Conservation (phyloP, 352 stramenopile species). For the Plasmopara muralis region DNA sequence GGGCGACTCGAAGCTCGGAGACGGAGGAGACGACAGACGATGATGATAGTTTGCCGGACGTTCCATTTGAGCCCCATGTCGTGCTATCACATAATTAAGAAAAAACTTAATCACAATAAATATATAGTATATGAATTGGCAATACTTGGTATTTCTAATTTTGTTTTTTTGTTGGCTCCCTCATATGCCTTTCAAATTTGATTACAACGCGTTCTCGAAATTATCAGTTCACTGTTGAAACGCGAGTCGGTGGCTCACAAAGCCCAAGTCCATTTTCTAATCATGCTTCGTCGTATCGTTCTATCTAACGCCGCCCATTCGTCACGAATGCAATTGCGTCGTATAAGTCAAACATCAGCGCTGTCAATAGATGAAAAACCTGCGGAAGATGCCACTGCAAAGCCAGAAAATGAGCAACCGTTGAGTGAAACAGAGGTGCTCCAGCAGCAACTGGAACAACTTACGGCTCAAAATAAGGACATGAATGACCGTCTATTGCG, state of each 20-base stretch:
- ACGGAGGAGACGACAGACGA: slow-evolving; percentile 32
- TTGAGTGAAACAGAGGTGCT: slow-evolving; percentile 38
- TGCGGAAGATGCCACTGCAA: slow-evolving; percentile 16
- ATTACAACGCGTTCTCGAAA: no score
- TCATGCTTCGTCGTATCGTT: slow-evolving; percentile 61
- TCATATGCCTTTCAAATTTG: no score
- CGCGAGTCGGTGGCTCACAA: slow-evolving; percentile 1
- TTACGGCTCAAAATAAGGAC: slow-evolving; percentile 67
- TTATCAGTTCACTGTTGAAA: no score
- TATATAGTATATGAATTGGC: no score
- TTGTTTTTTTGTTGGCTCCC: no score
- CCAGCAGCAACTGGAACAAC: slow-evolving; percentile 60
- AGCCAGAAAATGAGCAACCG: slow-evolving; percentile 8
- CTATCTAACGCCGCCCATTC: slow-evolving; percentile 35
- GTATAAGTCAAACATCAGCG: slow-evolving; percentile 34
- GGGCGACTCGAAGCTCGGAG: slow-evolving; percentile 25
- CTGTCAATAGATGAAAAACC: slow-evolving; percentile 55
- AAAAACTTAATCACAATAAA: no score
- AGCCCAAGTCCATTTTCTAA: not conserved
- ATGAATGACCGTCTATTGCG: slow-evolving; percentile 85
- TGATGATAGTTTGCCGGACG: slow-evolving; percentile 42
- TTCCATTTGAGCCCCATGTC: slow-evolving; percentile 42
- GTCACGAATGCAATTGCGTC: slow-evolving; percentile 37
- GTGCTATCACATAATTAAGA: slow-evolving; percentile 12
- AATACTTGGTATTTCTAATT: no score